Evolutionary conservation across 805 yeast species (phyloP).

Genomic region (Teunomyces stri): DNA sequence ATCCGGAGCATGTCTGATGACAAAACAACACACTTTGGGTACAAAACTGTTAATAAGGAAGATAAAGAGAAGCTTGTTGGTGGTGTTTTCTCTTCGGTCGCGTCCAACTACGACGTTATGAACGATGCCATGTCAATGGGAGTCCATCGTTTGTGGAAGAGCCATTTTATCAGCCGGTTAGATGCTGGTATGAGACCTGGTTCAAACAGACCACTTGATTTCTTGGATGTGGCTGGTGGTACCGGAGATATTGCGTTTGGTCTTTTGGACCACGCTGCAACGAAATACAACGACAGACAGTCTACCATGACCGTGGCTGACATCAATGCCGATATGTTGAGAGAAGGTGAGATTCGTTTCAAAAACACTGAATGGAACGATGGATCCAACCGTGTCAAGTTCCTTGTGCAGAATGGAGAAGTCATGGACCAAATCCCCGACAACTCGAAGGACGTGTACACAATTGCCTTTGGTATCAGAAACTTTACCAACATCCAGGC

Average conservation of each 20-base stretch:
- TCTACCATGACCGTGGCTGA: conserved; percentile 90
- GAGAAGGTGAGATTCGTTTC: conserved; percentile 83
- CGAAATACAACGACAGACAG: conserved; percentile 67
- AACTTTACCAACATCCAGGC: conserved; percentile 94
- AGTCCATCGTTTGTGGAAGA: conserved; percentile 92
- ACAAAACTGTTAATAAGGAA: conserved; percentile 70
- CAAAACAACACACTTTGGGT: conserved; percentile 90
- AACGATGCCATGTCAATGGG: conserved; percentile 98
- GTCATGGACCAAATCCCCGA: conserved; percentile 77
- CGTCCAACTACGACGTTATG: conserved; percentile 92
- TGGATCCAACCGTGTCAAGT: conserved; percentile 60
- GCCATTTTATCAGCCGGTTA: conserved; percentile 78
- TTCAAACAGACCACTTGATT: conserved; percentile 69
- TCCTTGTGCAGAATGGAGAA: conserved; percentile 92
- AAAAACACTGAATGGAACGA: conserved; percentile 59
- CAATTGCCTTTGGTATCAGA: conserved; percentile 96
- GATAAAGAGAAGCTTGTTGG: conserved; percentile 84
- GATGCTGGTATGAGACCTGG: conserved; percentile 96
- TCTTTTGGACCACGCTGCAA: conserved; percentile 83
- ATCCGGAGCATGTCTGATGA: conserved; percentile 9
- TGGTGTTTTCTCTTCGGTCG: conserved; percentile 91
- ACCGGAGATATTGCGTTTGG: conserved; percentile 98
- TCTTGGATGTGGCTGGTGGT: conserved; percentile 97
- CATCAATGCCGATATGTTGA: conserved; percentile 93
- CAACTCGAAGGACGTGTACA: conserved; percentile 89